Conservation (phyloP, 495 filamentous ascomycete species). For the Hypomontagnella monticulosa region DNA sequence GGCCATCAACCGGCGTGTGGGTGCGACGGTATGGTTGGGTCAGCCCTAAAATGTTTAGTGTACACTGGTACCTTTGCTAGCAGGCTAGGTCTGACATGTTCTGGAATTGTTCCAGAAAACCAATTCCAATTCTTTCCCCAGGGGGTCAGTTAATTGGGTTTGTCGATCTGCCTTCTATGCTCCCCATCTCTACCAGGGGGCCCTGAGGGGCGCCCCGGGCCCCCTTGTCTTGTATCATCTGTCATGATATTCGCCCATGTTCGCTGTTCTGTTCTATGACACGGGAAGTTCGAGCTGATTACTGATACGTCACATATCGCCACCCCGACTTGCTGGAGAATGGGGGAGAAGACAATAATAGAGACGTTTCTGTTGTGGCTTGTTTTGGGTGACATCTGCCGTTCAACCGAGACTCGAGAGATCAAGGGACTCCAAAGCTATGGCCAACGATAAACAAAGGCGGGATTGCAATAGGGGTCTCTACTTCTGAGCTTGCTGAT, state of each 20-base stretch:
- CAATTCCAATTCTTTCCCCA: background rate
- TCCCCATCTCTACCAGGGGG: background rate
- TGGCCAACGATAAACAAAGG: too few species aligned
- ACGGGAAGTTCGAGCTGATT: background rate
- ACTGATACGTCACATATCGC: conserved; percentile 1
- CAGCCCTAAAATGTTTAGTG: background rate
- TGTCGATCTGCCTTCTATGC: conserved; percentile 12
- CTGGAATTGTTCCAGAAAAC: conserved; percentile 20
- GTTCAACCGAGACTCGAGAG: background rate
- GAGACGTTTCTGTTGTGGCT: background rate
- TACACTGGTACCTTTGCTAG: background rate
- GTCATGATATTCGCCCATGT: background rate
- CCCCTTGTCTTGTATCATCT: background rate
- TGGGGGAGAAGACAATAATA: background rate
- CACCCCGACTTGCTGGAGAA: background rate
- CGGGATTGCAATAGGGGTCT: too few species aligned
- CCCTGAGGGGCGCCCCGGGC: background rate
- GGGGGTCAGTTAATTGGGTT: background rate
- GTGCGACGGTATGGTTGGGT: too few species aligned
- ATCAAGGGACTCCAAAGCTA: too few species aligned
- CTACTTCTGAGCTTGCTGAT: background rate
- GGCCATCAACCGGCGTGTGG: too few species aligned
- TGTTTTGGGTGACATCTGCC: conserved; percentile 2
- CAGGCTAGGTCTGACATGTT: background rate
- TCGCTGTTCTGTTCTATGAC: background rate